These are phyloP conservation scores for Yarrowia alimentaria DNA, from an alignment of 805 yeast species.

Conservation along the genomic window DNA sequence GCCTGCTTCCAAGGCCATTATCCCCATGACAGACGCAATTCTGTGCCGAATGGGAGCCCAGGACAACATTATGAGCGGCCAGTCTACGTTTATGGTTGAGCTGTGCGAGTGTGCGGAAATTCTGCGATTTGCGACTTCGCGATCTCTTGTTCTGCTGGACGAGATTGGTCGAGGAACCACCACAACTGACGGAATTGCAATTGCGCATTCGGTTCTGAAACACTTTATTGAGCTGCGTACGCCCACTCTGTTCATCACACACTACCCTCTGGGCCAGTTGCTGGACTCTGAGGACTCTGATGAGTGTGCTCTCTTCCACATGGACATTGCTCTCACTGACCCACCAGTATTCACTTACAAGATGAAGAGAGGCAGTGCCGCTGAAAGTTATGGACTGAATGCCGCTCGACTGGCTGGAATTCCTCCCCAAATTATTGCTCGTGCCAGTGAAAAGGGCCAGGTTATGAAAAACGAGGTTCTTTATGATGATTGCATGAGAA, in stretches of 20 bases:
- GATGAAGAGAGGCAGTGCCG: conserved; percentile 50
- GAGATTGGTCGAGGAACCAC: conserved; percentile 78
- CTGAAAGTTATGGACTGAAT: conserved; percentile 77
- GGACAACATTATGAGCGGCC: conserved; percentile 70
- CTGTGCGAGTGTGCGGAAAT: conserved; percentile 64
- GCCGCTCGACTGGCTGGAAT: conserved; percentile 77
- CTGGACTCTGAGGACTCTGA: conserved; percentile 49
- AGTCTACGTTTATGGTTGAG: conserved; percentile 82
- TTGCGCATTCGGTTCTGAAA: conserved; percentile 69
- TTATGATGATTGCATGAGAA: conserved; percentile 16
- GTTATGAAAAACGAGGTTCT: conserved; percentile 33
- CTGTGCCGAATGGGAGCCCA: conserved; percentile 53
- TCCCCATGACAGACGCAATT: conserved; percentile 66
- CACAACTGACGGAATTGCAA: conserved; percentile 75
- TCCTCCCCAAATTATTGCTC: conserved; percentile 33
- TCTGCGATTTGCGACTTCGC: conserved; percentile 48
- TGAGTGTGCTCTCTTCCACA: conserved; percentile 72
- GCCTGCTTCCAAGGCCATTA: conserved; percentile 59
- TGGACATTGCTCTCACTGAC: conserved; percentile 42
- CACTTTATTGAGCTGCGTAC: conserved; percentile 53
- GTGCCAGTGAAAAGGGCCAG: conserved; percentile 35
- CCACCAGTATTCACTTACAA: conserved; percentile 53
- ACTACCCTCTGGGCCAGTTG: conserved; percentile 64
- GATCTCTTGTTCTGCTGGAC: conserved; percentile 64
- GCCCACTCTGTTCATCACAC: conserved; percentile 76